Percentiles rank a stretch among this genome's conserved stretches.
Evolutionary conservation across 2,329 filamentous ascomycete genomes (phyloP).

Genomic region (Ophioceras dolichostomum): DNA sequence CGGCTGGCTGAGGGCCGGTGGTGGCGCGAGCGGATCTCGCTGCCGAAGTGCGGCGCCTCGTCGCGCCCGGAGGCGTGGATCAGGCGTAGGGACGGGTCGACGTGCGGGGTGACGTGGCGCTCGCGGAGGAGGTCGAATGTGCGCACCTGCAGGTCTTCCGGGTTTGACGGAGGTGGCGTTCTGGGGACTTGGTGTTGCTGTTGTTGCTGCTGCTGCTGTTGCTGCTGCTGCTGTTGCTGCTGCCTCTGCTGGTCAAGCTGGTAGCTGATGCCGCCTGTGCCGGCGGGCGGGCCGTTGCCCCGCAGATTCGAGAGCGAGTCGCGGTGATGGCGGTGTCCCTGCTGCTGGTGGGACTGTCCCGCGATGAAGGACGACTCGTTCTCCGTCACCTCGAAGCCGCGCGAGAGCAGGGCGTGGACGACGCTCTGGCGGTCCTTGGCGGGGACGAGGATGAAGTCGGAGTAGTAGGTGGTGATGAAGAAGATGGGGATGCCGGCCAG

Average conservation of each 20-base stretch:
- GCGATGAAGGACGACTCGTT: constrained; percentile 55
- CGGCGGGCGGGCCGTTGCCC: constrained; percentile 16
- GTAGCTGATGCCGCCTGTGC: constrained; percentile 10
- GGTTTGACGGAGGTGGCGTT: constrained; percentile 65
- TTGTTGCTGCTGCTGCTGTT: constrained; percentile 11
- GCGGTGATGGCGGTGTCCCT: constrained; percentile 11
- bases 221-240: constrained; percentile 15
- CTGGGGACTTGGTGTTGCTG: constrained; percentile 39
- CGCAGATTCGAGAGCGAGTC: neutral
- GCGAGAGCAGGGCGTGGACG: constrained; percentile 60
- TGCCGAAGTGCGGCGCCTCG: constrained; percentile 22
- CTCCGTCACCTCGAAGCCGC: constrained; percentile 76
- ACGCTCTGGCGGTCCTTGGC: constrained; percentile 62
- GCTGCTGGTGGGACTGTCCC: constrained; percentile 22
- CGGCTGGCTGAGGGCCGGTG: constrained; percentile 19
- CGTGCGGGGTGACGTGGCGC: constrained; percentile 59
- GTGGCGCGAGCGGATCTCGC: constrained; percentile 16
- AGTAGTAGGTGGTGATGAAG: constrained; percentile 98
- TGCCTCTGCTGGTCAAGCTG: constrained; percentile 9
- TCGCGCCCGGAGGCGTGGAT: constrained; percentile 69
- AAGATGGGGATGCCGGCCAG: constrained; percentile 92
- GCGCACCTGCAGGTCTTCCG: constrained; percentile 67
- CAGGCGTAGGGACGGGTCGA: constrained; percentile 57
- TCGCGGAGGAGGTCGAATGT: constrained; percentile 79
- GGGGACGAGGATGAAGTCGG: constrained; percentile 90